Base-by-base conservation (phyloP, 2,329 filamentous ascomycete genomes). In the Herpomyces periplanetae region DNA sequence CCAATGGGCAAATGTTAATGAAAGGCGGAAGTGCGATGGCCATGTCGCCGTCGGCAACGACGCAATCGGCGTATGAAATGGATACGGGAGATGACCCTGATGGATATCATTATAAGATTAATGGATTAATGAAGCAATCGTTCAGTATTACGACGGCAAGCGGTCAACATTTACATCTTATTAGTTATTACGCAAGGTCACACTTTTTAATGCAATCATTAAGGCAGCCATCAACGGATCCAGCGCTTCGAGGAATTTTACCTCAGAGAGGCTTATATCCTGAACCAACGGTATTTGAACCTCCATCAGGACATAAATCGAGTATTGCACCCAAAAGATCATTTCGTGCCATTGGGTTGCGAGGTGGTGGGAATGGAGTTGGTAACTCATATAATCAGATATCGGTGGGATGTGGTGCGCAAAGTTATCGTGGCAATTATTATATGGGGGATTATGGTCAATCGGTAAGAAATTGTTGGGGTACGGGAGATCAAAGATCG, bases 51-150 rank as follows among this genome's bases (percentile, higher is more conserved):
- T 57, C 10, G 17, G 54, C 11, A 75, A 65, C 34, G 69, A 85
- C 31, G n/a, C n/a, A n/a, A n/a, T 73, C 80, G 18, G 65, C 71
- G 27, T 61, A 66, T 20, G 63, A 56, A 28, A 41, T 49, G 27
- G 51, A 50, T 31, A 47, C 45, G 21, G 69, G 84, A 31, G 50
- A 53, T 27, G 54, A 54, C 5, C 68, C 66, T 0, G 71, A 87
- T 36, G 71, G 71, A 16, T 87, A 87, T 37, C 50, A 69, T 26
- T 87, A 87, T 42, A 96, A 88, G 47, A 66, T 63, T 5, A 80
- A 96, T 31, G 80, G 80, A 1, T 51, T 96, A 3, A 88, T 91
- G 71, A 96, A 96, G 51, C 80, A 96, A 41, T 91, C 80, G 0
- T 96, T 91, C 48, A 91, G 75, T 42, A 91, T 96, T 41, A 88